These are phyloP conservation scores for Colletotrichum viniferum DNA, from an alignment of 2,329 filamentous ascomycete species.

Conservation along the genomic window DNA sequence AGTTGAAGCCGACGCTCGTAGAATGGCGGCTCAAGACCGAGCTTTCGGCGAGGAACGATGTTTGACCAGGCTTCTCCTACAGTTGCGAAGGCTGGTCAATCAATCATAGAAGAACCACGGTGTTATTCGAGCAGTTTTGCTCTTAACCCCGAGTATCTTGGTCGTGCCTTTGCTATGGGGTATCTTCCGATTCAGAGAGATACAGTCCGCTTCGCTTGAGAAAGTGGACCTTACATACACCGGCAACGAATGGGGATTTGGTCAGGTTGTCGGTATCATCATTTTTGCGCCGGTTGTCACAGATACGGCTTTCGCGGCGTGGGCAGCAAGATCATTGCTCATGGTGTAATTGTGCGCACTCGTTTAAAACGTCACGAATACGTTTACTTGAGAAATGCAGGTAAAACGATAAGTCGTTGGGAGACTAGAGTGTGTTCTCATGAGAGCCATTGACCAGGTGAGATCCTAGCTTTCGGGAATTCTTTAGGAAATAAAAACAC, in stretches of 20 bases:
- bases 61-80: neutral
- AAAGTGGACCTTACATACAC: neutral
- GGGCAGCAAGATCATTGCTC: neutral
- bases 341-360: too few species aligned
- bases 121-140: neutral
- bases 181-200: neutral
- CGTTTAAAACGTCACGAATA: too few species aligned
- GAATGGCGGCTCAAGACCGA: neutral
- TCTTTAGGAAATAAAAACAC: too few species aligned
- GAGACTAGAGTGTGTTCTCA: too few species aligned
- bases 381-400: too few species aligned
- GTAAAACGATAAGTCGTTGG: too few species aligned
- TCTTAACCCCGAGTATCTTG: neutral
- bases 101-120: neutral
- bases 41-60: neutral
- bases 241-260: slow-evolving; percentile 25
- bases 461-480: too few species aligned
- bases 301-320: neutral
- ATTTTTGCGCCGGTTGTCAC: slow-evolving; percentile 24
- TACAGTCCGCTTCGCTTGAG: neutral
- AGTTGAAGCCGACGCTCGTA: neutral
- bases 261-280: slow-evolving; percentile 27
- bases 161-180: neutral
- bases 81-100: neutral
- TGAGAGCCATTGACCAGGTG: too few species aligned